phyloP scores from a whole-genome alignment of 2,329 filamentous ascomycete species.

The Fusarium camptoceras region DNA sequence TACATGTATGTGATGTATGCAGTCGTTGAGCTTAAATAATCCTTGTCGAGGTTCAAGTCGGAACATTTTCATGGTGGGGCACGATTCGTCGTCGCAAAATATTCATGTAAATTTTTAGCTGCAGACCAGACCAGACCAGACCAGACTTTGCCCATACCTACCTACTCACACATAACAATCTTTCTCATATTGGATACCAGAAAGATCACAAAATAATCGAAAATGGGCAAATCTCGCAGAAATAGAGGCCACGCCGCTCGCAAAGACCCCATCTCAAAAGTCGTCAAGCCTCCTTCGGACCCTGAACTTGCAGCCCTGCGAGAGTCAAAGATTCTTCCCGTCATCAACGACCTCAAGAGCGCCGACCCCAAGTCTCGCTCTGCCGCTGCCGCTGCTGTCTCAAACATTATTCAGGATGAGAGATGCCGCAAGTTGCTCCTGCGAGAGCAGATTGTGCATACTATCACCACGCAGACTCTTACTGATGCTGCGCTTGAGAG shows the following conservation, averaged over 20 bases:
- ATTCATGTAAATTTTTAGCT: conserved; percentile 39
- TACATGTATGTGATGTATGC: no score
- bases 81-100: conserved; percentile 35
- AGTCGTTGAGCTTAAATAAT: conserved; percentile 13
- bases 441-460: conserved; percentile 73
- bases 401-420: conserved; percentile 71
- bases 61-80: conserved; percentile 38
- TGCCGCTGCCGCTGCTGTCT: conserved; percentile 68
- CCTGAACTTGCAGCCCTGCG: conserved; percentile 72
- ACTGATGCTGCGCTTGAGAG: conserved; percentile 73
- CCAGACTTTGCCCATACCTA: background rate
- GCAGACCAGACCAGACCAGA: background rate
- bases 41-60: conserved; percentile 21
- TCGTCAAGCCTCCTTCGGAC: conserved; percentile 70
- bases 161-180: background rate
- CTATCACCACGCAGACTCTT: conserved; percentile 72
- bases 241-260: conserved; percentile 63
- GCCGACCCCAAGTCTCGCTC: conserved; percentile 69
- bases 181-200: background rate
- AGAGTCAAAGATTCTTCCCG: conserved; percentile 72
- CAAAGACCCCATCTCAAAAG: conserved; percentile 67
- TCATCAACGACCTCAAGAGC: conserved; percentile 70
- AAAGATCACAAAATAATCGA: background rate
- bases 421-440: conserved; percentile 73
- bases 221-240: conserved; percentile 71